A percentile compares a stretch with the other conserved stretches of the same genome.
Evolutionary conservation across 2,329 filamentous ascomycete species (phyloP).

Genomic region (Sordariomycetes sp.): DNA sequence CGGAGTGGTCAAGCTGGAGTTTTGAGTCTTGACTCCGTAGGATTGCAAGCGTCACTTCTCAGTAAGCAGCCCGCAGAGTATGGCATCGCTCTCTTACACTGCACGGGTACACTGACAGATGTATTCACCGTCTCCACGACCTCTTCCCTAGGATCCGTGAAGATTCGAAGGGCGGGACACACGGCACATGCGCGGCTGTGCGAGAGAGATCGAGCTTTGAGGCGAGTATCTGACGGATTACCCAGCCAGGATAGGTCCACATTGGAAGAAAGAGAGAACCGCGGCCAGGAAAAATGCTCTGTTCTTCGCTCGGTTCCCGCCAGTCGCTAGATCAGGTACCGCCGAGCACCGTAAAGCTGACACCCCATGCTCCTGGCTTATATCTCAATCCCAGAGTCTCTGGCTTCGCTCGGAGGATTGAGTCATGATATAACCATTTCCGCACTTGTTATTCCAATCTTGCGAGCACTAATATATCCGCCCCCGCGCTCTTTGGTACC

Average conservation of each 20-base stretch:
- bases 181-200: background rate
- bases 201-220: no score
- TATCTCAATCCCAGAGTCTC: background rate
- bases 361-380: background rate
- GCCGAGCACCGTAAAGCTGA: background rate
- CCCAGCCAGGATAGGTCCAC: no score
- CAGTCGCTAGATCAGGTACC: background rate
- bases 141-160: background rate
- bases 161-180: background rate
- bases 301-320: no score
- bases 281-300: no score
- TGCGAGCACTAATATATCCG: background rate
- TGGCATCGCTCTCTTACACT: background rate
- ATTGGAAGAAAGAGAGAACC: no score
- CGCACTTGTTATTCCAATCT: background rate
- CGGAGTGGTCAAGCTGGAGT: background rate
- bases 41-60: background rate
- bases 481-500: background rate
- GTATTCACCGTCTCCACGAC: background rate
- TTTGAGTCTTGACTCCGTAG: background rate
- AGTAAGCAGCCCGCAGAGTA: background rate
- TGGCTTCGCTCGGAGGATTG: background rate
- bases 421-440: background rate
- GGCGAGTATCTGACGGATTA: no score
- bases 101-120: background rate